Percentiles rank a stretch among this genome's conserved stretches.
Conservation (phyloP, 169 alveolate species). For the Amoebophrya sp. region DNA sequence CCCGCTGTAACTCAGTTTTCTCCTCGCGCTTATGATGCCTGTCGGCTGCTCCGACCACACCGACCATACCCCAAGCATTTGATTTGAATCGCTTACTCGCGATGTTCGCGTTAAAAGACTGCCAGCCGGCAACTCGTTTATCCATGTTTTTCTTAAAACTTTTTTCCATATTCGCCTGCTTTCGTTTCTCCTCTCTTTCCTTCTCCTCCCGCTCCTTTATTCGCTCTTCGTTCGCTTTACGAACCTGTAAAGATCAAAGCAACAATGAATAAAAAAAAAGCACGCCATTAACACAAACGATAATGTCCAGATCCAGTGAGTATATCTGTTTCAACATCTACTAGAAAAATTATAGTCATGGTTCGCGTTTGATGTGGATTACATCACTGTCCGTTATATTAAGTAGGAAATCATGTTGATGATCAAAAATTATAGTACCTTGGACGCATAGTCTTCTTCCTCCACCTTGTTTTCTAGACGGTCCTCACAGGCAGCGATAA, state of each 20-base stretch:
- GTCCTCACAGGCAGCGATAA: background rate
- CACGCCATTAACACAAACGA: background rate
- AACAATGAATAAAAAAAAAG: background rate
- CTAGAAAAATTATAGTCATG: no score
- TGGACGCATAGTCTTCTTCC: background rate
- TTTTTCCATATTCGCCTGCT: background rate
- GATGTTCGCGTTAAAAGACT: background rate
- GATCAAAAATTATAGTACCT: no score
- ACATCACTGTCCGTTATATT: no score
- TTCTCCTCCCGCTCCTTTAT: background rate
- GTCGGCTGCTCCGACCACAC: background rate
- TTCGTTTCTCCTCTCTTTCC: background rate
- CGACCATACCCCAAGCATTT: background rate
- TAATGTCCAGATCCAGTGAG: background rate
- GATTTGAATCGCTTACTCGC: background rate
- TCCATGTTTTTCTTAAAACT: background rate
- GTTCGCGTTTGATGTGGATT: no score
- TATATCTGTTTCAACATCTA: no score
- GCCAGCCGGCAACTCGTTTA: conserved; percentile 4
- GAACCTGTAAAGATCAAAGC: background rate
- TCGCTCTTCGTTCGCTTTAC: background rate
- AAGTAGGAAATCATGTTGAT: no score
- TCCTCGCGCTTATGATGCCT: conserved; percentile 5
- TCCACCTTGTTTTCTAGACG: background rate
- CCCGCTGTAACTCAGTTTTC: background rate